Base-by-base conservation (phyloP, 2,329 filamentous ascomycete species). In the Microsporum canis region DNA sequence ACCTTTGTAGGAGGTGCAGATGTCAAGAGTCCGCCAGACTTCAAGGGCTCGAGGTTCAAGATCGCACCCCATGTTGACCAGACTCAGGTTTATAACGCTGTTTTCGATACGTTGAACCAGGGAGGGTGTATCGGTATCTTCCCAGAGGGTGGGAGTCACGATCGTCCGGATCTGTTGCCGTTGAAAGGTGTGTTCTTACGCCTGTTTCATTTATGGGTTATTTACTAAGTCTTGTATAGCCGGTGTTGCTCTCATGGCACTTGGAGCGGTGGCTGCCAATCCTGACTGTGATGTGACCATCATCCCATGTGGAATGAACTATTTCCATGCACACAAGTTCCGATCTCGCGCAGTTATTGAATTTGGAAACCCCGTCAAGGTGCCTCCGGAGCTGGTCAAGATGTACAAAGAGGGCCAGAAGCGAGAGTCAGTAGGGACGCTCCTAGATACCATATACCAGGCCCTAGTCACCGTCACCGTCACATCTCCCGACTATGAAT, bases 261-360 rank as follows among this genome's bases (percentile, higher is more conserved):
- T 99, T 39, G 92, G 92, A 43, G 88, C 94, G 0, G 79, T 97
- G 58, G 90, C 89, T 3, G 86, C 90, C 61, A 85, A 91, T 64
- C 91, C 91, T 2, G 82, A 92, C 65, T 96, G 89, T 70, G 90
- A 89, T 34, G 79, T 99, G 64, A 95, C 91, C 75, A 96, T 99
- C 68, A 89, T 99, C 29, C 94, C 94, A 2, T 91, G 94, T 58
- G 92, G 92, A 68, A 96, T 99, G 92, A 99, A 99, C 75, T 99
- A 99, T 76, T 99, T 99, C 77, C 92, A 97, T 75, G 89, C 92
- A 0, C 92, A 99, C 80, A 99, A 97, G 74, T 99, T 99, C 76
- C 88, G 92, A 53, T 97, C 92, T 65, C 84, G 94, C 71, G 94
- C 92, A 39, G 92, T 99, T 3, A 86, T 97, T 63, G 94, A 99